Evolutionary conservation across 352 stramenopile species (phyloP).

Genomic region (Phytophthora foliorum): DNA sequence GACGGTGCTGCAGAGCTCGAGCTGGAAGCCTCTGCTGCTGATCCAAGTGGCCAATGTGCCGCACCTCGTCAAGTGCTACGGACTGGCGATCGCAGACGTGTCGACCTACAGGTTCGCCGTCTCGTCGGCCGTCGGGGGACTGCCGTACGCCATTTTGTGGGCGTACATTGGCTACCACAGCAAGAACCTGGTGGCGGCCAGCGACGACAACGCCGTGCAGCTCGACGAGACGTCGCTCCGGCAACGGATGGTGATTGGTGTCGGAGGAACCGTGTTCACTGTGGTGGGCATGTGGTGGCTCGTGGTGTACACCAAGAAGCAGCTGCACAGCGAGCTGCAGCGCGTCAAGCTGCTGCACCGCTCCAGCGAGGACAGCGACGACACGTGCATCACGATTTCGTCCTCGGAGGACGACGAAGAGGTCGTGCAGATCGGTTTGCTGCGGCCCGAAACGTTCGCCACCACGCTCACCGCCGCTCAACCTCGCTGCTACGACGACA

Average conservation of each 20-base stretch:
- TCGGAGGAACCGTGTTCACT: constrained; percentile 46
- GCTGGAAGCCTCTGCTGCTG: constrained; percentile 77
- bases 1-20: constrained; percentile 63
- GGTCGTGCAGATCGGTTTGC: constrained; percentile 27
- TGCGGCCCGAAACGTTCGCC: constrained; percentile 27
- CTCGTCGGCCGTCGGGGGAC: constrained; percentile 62
- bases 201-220: constrained; percentile 20
- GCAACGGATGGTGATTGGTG: constrained; percentile 42
- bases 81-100: constrained; percentile 74
- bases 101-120: constrained; percentile 60
- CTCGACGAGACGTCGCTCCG: constrained; percentile 28
- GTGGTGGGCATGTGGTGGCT: constrained; percentile 57
- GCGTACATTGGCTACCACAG: constrained; percentile 72
- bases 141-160: constrained; percentile 70
- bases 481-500: constrained; percentile 33
- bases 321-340: constrained; percentile 51
- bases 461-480: constrained; percentile 26
- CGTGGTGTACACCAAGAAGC: constrained; percentile 58
- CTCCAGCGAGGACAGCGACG: constrained; percentile 33
- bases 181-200: constrained; percentile 48
- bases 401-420: constrained; percentile 39
- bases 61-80: constrained; percentile 82
- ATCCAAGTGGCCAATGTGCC: constrained; percentile 80
- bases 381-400: constrained; percentile 42
- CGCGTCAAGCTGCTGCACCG: constrained; percentile 43